A percentile compares a stretch with the other conserved stretches of the same genome.
These are phyloP conservation scores for Lipomyces mesembrius DNA, from an alignment of 805 yeast species.

Conservation along the genomic window DNA sequence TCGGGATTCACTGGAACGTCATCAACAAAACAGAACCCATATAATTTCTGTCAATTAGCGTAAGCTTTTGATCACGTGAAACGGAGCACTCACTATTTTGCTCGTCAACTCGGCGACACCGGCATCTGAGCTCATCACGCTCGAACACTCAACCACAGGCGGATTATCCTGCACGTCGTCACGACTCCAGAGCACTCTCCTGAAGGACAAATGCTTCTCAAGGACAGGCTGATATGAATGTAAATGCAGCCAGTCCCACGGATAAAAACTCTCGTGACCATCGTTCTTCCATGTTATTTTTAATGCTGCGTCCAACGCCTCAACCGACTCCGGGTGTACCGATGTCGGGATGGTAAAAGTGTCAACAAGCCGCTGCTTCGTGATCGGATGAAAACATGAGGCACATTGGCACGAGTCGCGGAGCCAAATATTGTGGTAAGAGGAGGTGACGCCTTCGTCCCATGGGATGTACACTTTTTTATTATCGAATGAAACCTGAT, in stretches of 20 bases:
- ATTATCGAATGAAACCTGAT: conserved; percentile 37
- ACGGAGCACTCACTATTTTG: conserved; percentile 47
- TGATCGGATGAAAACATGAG: conserved; percentile 57
- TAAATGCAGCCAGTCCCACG: conserved; percentile 51
- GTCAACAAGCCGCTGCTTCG: conserved; percentile 64
- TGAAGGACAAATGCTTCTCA: conserved; percentile 42
- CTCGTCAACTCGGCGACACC: conserved; percentile 61
- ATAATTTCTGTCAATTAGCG: conserved; percentile 43
- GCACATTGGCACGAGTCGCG: conserved; percentile 67
- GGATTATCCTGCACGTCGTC: conserved; percentile 47
- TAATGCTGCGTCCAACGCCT: conserved; percentile 30
- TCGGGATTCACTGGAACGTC: conserved; percentile 64
- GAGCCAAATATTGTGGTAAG: conserved; percentile 60
- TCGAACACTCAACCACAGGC: conserved; percentile 57
- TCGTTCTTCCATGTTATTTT: conserved; percentile 50
- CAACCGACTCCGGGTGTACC: conserved; percentile 40
- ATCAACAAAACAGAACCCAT: conserved; percentile 66
- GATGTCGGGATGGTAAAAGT: conserved; percentile 53
- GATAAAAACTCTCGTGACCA: conserved; percentile 50
- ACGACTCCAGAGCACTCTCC: conserved; percentile 43
- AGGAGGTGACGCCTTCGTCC: conserved; percentile 42
- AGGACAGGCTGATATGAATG: conserved; percentile 61
- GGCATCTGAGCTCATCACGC: conserved; percentile 51
- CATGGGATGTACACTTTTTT: conserved; percentile 41
- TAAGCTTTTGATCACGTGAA: background rate